phyloP scores from a whole-genome alignment of 2,329 filamentous ascomycete species.

The Graphilbum ipis-grandicollis region DNA sequence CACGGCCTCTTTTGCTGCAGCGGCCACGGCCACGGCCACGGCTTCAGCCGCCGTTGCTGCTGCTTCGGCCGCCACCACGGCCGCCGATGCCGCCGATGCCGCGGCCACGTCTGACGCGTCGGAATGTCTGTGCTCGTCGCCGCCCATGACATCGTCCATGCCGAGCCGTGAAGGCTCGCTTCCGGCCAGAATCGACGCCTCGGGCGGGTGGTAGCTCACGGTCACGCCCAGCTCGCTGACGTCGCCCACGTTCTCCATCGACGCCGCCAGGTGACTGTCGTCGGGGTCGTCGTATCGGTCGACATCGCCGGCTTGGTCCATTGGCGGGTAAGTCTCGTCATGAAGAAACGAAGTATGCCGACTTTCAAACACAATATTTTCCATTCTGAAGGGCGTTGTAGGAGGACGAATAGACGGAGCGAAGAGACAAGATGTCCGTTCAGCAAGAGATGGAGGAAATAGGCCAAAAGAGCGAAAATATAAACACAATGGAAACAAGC shows the following conservation, averaged over 20 bases:
- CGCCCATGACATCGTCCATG: conserved; percentile 2
- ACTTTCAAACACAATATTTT: conserved; percentile 10
- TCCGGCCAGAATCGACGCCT: conserved; percentile 8
- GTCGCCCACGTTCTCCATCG: conserved; percentile 6
- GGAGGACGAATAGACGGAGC: neutral
- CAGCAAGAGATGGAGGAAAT: too few species aligned
- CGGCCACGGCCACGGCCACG: neutral
- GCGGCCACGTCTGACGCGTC: conserved; percentile 1
- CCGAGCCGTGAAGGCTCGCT: conserved; percentile 6
- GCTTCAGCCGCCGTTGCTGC: conserved; percentile 1
- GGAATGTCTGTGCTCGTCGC: neutral
- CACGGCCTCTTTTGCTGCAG: neutral
- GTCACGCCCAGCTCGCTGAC: conserved; percentile 8
- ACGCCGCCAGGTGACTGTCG: conserved; percentile 2
- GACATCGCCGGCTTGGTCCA: conserved; percentile 9
- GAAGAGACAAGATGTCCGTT: too few species aligned
- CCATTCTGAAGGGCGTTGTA: conserved; percentile 9
- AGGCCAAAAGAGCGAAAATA: too few species aligned
- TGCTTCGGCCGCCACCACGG: conserved; percentile 6
- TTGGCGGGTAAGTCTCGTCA: conserved; percentile 11
- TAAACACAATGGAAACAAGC: too few species aligned
- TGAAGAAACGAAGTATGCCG: conserved; percentile 6
- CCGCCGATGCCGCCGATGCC: conserved; percentile 5
- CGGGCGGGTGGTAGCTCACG: conserved; percentile 6
- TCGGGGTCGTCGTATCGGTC: conserved; percentile 7